Conservation (phyloP, 2,329 filamentous ascomycete genomes). For the Tolypocladium paradoxum region DNA sequence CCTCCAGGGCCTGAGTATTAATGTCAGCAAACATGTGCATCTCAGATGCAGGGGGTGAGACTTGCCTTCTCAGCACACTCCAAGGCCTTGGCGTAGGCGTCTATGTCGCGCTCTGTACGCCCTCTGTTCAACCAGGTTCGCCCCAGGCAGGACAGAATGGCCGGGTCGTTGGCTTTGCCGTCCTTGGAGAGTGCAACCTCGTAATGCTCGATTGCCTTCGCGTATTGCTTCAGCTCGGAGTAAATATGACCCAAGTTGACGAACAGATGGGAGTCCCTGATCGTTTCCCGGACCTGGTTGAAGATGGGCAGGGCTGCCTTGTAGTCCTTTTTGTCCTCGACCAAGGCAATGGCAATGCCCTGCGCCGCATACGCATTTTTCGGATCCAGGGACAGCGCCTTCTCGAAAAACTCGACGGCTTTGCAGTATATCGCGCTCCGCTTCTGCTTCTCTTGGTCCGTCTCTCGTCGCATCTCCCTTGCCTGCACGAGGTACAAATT, state of each 20-base stretch:
- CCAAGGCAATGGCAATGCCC: slow-evolving; percentile 84
- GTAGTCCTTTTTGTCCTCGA: slow-evolving; percentile 89
- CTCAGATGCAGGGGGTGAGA: not conserved
- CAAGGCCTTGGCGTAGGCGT: slow-evolving; percentile 45
- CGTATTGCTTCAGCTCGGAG: slow-evolving; percentile 79
- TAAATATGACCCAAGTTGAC: slow-evolving; percentile 93
- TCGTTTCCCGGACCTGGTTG: slow-evolving; percentile 77
- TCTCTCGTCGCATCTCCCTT: slow-evolving; percentile 86
- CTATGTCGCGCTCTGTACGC: slow-evolving; percentile 47
- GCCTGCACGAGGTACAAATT: slow-evolving; percentile 82
- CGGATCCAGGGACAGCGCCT: slow-evolving; percentile 86
- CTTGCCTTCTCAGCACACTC: slow-evolving; percentile 53
- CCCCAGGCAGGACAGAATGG: slow-evolving; percentile 75
- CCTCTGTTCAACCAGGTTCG: slow-evolving; percentile 80
- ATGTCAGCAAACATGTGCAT: not conserved
- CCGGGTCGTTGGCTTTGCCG: slow-evolving; percentile 59
- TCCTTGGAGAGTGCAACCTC: slow-evolving; percentile 75
- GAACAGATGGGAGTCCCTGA: slow-evolving; percentile 80
- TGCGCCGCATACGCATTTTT: slow-evolving; percentile 95
- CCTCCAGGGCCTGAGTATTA: slow-evolving; percentile 51
- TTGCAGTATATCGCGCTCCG: slow-evolving; percentile 77
- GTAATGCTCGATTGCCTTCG: slow-evolving; percentile 89
- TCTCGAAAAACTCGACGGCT: slow-evolving; percentile 97
- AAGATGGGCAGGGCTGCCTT: slow-evolving; percentile 77
- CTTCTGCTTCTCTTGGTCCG: slow-evolving; percentile 84